Conservation (phyloP, 805 yeast species). For the Candida hispaniensis region DNA sequence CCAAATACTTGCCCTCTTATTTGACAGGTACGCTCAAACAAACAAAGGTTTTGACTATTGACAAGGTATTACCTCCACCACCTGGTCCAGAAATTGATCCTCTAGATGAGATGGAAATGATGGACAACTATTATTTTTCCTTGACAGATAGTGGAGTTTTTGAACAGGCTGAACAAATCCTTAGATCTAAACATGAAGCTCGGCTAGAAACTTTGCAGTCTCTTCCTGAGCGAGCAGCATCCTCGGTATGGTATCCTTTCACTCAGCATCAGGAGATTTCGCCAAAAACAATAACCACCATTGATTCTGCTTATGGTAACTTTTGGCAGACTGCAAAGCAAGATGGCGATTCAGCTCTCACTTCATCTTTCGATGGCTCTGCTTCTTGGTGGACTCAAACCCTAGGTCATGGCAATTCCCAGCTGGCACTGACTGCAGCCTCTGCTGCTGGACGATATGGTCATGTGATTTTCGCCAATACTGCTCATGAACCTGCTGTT, state of each 20-base stretch:
- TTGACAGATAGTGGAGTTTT: slow-evolving; percentile 3
- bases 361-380: slow-evolving; percentile 21
- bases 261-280: slow-evolving; percentile 22
- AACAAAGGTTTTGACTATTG: slow-evolving; percentile 15
- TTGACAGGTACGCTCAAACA: slow-evolving; percentile 15
- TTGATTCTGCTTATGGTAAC: slow-evolving; percentile 24
- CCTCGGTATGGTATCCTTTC: slow-evolving; percentile 23
- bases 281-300: slow-evolving; percentile 19
- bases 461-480: slow-evolving; percentile 23
- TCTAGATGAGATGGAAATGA: slow-evolving; percentile 13
- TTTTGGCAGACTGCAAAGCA: slow-evolving; percentile 17
- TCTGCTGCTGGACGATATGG: slow-evolving; percentile 25
- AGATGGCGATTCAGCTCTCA: slow-evolving; percentile 3
- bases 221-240: slow-evolving; percentile 18
- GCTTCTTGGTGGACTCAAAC: slow-evolving; percentile 28
- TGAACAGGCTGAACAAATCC: slow-evolving; percentile 4
- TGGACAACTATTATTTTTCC: slow-evolving; percentile 18
- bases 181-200: slow-evolving; percentile 14
- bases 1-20: slow-evolving; percentile 18
- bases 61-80: slow-evolving; percentile 4
- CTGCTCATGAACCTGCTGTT: slow-evolving; percentile 24
- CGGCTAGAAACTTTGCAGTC: slow-evolving; percentile 14
- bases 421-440: slow-evolving; percentile 22
- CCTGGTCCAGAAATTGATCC: slow-evolving; percentile 16
- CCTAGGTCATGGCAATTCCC: slow-evolving; percentile 22